phyloP scores from a whole-genome alignment of 2,329 filamentous ascomycete genomes.

The Ophiostoma ulmi region DNA sequence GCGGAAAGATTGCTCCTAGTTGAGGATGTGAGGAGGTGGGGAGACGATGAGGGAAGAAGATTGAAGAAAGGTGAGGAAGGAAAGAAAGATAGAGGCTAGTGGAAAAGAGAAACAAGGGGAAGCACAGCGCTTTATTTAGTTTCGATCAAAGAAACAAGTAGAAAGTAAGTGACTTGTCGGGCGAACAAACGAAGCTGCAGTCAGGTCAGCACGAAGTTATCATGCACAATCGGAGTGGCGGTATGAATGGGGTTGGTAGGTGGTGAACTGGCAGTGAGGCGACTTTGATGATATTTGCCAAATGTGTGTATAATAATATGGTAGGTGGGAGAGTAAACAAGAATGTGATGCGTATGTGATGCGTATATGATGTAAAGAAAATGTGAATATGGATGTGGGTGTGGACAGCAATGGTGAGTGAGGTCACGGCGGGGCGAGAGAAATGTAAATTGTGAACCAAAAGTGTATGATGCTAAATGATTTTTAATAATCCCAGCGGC shows the following conservation, averaged over 20 bases:
- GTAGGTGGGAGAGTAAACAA: too few species aligned
- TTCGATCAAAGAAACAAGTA: neutral
- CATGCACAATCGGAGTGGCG: conserved; percentile 8
- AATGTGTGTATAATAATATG: neutral
- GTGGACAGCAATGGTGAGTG: neutral
- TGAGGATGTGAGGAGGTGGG: neutral
- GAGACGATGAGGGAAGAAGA: neutral
- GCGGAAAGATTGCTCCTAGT: neutral
- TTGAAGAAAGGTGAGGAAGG: neutral
- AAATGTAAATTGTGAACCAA: neutral
- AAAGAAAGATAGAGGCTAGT: neutral
- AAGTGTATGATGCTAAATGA: neutral
- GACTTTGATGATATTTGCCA: neutral
- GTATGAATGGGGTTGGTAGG: conserved; percentile 1
- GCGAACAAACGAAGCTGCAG: neutral
- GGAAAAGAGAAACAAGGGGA: neutral
- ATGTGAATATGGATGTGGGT: neutral
- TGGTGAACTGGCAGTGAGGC: neutral
- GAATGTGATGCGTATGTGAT: too few species aligned
- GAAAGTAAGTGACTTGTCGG: neutral
- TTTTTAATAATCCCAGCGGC: neutral
- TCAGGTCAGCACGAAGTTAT: neutral
- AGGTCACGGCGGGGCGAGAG: neutral
- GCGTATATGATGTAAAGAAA: neutral
- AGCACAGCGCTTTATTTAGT: neutral